Percentiles rank a stretch among this genome's conserved stretches.
phyloP scores from a whole-genome alignment of 2,329 filamentous ascomycete genomes.

The Scedosporium minutisporum region DNA sequence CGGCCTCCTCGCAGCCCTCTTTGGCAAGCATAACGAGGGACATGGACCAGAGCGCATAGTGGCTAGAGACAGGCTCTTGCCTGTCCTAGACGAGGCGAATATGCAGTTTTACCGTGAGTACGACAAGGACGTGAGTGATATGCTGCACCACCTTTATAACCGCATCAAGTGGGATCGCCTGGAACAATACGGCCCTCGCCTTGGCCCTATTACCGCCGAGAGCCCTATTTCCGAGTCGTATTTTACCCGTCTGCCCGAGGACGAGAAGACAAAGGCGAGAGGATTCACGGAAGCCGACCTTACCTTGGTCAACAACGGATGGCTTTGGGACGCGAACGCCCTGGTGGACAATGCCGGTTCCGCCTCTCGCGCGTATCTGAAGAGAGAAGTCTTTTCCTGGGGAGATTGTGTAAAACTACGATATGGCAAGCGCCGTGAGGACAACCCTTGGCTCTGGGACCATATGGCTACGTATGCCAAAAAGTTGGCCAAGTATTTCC shows the following conservation, averaged over 20 bases:
- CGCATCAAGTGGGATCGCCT: slow-evolving; percentile 89
- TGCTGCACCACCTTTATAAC: slow-evolving; percentile 86
- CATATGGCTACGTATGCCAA: slow-evolving; percentile 91
- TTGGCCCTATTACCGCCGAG: slow-evolving; percentile 65
- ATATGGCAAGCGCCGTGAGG: slow-evolving; percentile 69
- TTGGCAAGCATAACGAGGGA: slow-evolving; percentile 42
- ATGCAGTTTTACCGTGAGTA: slow-evolving; percentile 87
- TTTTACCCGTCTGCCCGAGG: slow-evolving; percentile 79
- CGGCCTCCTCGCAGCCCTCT: slow-evolving; percentile 39
- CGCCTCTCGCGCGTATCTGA: slow-evolving; percentile 83
- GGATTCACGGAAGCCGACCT: slow-evolving; percentile 55
- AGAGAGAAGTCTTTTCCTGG: slow-evolving; percentile 94
- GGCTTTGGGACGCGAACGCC: slow-evolving; percentile 97
- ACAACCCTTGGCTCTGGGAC: slow-evolving; percentile 91
- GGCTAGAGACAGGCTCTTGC: slow-evolving; percentile 44
- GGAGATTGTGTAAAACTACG: slow-evolving; percentile 96
- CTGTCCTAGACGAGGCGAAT: slow-evolving; percentile 75
- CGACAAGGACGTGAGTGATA: slow-evolving; percentile 70
- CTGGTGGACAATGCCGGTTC: slow-evolving; percentile 89
- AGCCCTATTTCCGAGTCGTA: slow-evolving; percentile 88
- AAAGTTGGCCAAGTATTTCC: slow-evolving; percentile 88
- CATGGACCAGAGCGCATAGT: slow-evolving; percentile 11
- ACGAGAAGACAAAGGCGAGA: slow-evolving; percentile 68
- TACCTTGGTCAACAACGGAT: slow-evolving; percentile 88
- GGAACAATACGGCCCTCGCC: slow-evolving; percentile 83